Conservation (phyloP, 306 rosid genomes). For the Mimosa bimucronata region DNA sequence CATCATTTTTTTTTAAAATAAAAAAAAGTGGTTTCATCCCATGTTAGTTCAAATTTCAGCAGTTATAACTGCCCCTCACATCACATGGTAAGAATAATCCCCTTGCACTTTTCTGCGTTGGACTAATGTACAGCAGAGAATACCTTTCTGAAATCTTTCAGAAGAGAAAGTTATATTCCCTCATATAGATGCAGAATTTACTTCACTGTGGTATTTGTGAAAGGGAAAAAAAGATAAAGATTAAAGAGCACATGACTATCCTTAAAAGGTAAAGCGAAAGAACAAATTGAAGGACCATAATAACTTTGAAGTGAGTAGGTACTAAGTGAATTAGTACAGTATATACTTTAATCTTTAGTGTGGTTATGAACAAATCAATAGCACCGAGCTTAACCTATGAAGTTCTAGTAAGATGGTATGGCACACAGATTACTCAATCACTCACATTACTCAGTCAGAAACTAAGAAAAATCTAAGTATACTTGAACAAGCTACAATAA, state of each 20-base stretch:
- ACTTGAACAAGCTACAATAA: background rate
- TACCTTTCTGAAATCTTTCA: background rate
- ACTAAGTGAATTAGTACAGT: background rate
- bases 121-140: conserved; percentile 8
- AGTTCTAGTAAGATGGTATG: background rate
- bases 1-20: too few species aligned
- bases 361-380: conserved; percentile 33
- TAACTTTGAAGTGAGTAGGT: conserved; percentile 26
- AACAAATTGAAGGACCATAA: conserved; percentile 5
- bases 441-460: conserved; percentile 17
- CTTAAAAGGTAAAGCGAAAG: conserved; percentile 15
- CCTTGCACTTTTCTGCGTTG: background rate
- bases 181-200: background rate
- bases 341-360: conserved; percentile 14
- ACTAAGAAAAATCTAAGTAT: conserved; percentile 35
- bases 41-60: background rate
- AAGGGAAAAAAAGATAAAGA: background rate
- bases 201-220: conserved; percentile 3
- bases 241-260: conserved; percentile 15
- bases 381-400: conserved; percentile 7
- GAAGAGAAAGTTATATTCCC: background rate
- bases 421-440: conserved; percentile 27
- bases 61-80: conserved; percentile 12
- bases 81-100: conserved; percentile 8
- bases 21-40: conserved; percentile 25